These are phyloP conservation scores for Alternaria sp. DNA, from an alignment of 2,329 filamentous ascomycete genomes.

Conservation along the genomic window DNA sequence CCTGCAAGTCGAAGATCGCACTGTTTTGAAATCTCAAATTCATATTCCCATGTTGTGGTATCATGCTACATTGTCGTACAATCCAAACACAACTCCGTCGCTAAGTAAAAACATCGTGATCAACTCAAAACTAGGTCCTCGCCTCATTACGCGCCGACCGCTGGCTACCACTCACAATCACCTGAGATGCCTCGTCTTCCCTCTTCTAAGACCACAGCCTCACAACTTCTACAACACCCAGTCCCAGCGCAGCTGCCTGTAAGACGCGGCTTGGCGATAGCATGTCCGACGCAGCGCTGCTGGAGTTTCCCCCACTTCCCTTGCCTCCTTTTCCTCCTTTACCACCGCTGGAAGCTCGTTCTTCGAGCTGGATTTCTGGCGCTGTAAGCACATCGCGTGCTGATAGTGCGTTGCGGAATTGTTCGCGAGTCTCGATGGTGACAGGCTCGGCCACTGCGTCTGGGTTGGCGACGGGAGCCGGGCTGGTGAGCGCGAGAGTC, in stretches of 20 bases:
- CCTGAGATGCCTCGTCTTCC: neutral
- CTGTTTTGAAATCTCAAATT: neutral
- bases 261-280: conserved; percentile 33
- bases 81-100: neutral
- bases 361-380: conserved; percentile 28
- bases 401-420: conserved; percentile 16
- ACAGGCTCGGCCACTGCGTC: conserved; percentile 14
- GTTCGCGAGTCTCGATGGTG: conserved; percentile 11
- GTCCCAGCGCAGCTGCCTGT: conserved; percentile 36
- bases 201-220: conserved; percentile 31
- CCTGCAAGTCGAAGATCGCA: neutral
- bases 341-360: conserved; percentile 17
- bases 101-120: neutral
- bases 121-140: neutral
- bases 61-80: neutral
- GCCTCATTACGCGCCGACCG: neutral
- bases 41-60: neutral
- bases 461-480: conserved; percentile 34
- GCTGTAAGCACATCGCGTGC: conserved; percentile 21
- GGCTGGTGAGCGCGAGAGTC: conserved; percentile 38
- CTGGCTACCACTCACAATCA: neutral
- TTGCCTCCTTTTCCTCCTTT: conserved; percentile 20
- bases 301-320: conserved; percentile 17
- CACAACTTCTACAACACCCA: conserved; percentile 37
- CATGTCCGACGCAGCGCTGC: conserved; percentile 29